Base-by-base conservation (phyloP, 306 rosid genomes). In the Vachellia collinsii region DNA sequence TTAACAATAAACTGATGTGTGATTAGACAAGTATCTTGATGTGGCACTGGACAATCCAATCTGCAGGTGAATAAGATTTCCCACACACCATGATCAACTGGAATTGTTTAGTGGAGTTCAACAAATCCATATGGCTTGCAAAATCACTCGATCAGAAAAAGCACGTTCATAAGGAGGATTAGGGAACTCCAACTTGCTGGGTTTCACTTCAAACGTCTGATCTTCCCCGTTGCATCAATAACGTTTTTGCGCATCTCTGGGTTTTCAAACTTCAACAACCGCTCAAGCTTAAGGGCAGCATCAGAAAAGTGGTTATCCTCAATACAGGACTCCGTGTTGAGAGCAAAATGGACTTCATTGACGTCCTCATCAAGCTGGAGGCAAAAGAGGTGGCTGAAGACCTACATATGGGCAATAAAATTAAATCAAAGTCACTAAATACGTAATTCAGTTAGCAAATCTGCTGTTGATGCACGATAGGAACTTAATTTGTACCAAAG, bases 311-410 rank as follows among this genome's bases (percentile, higher is more conserved):
- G 70, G 81, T 67, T 83, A 76, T 88, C 94, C 79, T 86, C 76
- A n/a, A 86, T 46, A 69, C 89, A 80, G 12, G 91, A 82, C 71
- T 88, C 92, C 0, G 90, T 89, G 61, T 88, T 86, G 43, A 93
- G 94, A 29, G 94, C 98, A 69, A 93, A 93, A 61, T 93, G 85
- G 53, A 93, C 92, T 88, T 93, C 98, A 76, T 95, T 95, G 59
- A 95, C 94, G 62, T 95, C 99, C 87, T 94, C 97, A 66, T 93
- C 99, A 58, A 89, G 88, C 83, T 88, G 88, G 81, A 95, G 97
- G 87, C 84, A 51, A 85, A 87, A 90, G 53, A 95, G 86, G 86
- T 88, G 94, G 81, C 87, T 76, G 74, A 95, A 95, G 54, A 93
- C 98, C 99, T 95, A 75, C 48, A 79, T 19, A 54, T 22, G 71